phyloP scores from a whole-genome alignment of 805 yeast genomes.

The Ogataea degrootiae region DNA sequence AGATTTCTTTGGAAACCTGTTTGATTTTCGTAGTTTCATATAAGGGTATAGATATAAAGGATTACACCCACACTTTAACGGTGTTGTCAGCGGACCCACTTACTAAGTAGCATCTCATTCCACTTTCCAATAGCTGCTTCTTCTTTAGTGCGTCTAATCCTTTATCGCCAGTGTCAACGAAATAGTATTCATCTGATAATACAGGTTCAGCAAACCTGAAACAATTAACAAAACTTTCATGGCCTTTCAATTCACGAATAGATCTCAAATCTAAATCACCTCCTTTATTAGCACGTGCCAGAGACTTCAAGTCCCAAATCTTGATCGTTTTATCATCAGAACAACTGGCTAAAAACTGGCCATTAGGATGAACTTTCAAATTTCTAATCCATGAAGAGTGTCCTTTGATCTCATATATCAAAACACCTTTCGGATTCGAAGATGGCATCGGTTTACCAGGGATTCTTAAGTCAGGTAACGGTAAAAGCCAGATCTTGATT shows the following conservation, averaged over 20 bases:
- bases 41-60: neutral
- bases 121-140: constrained; percentile 32
- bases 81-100: constrained; percentile 61
- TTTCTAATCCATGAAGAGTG: constrained; percentile 87
- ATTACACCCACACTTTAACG: constrained; percentile 47
- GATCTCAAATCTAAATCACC: constrained; percentile 25
- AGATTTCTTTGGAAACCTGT: neutral
- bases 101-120: constrained; percentile 58
- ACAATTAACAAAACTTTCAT: constrained; percentile 72
- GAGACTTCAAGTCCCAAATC: constrained; percentile 64
- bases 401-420: constrained; percentile 56
- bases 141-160: constrained; percentile 25
- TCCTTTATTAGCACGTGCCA: constrained; percentile 13
- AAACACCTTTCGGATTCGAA: constrained; percentile 55
- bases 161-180: constrained; percentile 9
- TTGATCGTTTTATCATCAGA: constrained; percentile 76
- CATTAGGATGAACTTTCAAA: constrained; percentile 69
- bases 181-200: constrained; percentile 9
- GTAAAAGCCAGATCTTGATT: constrained; percentile 73
- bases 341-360: constrained; percentile 61
- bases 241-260: constrained; percentile 42
- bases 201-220: constrained; percentile 50
- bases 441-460: constrained; percentile 38
- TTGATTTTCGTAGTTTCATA: neutral
- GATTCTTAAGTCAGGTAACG: constrained; percentile 55